These are phyloP conservation scores for Cantharellus cinnabarinus DNA, from an alignment of 768 basidiomycete species.

Conservation along the genomic window DNA sequence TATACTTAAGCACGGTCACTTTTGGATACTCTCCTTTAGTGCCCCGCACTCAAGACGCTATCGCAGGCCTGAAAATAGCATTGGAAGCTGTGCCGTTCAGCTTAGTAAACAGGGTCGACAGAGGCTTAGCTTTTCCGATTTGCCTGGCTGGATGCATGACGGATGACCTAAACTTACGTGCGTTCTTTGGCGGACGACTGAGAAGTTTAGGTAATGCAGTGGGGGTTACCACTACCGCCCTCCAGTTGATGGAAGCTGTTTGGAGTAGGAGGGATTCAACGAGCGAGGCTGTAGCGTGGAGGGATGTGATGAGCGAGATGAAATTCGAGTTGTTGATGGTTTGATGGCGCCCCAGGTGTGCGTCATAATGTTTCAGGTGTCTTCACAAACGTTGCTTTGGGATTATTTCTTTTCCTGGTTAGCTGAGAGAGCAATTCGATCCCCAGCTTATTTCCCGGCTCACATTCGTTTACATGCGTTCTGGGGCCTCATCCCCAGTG, in stretches of 20 bases:
- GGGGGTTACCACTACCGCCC: slow-evolving; percentile 1
- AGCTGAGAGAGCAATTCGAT: too few species aligned
- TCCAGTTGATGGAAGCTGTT: slow-evolving; percentile 7
- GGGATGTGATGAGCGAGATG: slow-evolving; percentile 10
- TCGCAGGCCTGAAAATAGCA: slow-evolving; percentile 45
- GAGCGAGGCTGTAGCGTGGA: slow-evolving; percentile 4
- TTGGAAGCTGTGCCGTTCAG: slow-evolving; percentile 26
- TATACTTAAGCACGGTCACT: slow-evolving; percentile 60
- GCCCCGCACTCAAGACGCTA: slow-evolving; percentile 18
- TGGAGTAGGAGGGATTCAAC: slow-evolving; percentile 6
- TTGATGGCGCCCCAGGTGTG: not conserved
- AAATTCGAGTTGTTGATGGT: not conserved
- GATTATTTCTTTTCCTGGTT: too few species aligned
- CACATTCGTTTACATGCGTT: too few species aligned
- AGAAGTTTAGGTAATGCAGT: not conserved
- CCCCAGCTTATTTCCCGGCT: too few species aligned
- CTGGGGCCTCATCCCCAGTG: too few species aligned
- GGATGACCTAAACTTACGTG: slow-evolving; percentile 22
- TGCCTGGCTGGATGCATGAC: slow-evolving; percentile 58
- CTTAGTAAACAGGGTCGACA: slow-evolving; percentile 32
- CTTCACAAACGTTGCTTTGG: too few species aligned
- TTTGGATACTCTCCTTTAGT: slow-evolving; percentile 45
- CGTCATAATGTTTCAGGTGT: too few species aligned
- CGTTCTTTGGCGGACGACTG: slow-evolving; percentile 1
- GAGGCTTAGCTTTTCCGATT: slow-evolving; percentile 53